Evolutionary conservation across 2,329 filamentous ascomycete genomes (phyloP).

Genomic region (Pyrenochaeta sp.): DNA sequence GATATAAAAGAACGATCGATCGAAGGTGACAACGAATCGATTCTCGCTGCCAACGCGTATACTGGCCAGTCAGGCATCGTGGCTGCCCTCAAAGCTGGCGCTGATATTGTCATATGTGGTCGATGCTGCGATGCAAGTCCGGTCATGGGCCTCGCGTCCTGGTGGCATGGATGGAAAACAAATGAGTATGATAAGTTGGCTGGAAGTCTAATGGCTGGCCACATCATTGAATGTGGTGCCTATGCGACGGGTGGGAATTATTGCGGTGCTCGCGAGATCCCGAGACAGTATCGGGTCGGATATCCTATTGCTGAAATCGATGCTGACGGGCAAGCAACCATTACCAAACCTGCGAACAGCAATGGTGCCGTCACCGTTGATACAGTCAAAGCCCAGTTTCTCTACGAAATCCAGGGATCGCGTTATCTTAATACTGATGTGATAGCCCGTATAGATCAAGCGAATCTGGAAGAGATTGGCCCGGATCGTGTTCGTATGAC

Average conservation of each 20-base stretch:
- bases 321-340: conserved; percentile 10
- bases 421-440: conserved; percentile 26
- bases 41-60: conserved; percentile 58
- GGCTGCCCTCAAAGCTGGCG: conserved; percentile 46
- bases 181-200: conserved; percentile 26
- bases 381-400: conserved; percentile 60
- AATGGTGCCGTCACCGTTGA: conserved; percentile 53
- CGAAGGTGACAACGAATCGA: conserved; percentile 8
- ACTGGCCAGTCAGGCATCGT: conserved; percentile 56
- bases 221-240: conserved; percentile 51
- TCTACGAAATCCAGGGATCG: conserved; percentile 48
- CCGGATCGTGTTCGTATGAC: conserved; percentile 41
- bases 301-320: conserved; percentile 27
- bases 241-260: conserved; percentile 47
- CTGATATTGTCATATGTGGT: conserved; percentile 54
- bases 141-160: conserved; percentile 50
- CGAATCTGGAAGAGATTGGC: conserved; percentile 12
- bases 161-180: conserved; percentile 17
- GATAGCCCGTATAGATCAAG: conserved; percentile 17
- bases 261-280: conserved; percentile 46
- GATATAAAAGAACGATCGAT: conserved; percentile 17
- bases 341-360: conserved; percentile 40
- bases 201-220: conserved; percentile 45
- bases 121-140: conserved; percentile 53
- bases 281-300: conserved; percentile 34